Evolutionary conservation across 805 yeast species (phyloP).

Genomic region (Torulaspora gathmanii): DNA sequence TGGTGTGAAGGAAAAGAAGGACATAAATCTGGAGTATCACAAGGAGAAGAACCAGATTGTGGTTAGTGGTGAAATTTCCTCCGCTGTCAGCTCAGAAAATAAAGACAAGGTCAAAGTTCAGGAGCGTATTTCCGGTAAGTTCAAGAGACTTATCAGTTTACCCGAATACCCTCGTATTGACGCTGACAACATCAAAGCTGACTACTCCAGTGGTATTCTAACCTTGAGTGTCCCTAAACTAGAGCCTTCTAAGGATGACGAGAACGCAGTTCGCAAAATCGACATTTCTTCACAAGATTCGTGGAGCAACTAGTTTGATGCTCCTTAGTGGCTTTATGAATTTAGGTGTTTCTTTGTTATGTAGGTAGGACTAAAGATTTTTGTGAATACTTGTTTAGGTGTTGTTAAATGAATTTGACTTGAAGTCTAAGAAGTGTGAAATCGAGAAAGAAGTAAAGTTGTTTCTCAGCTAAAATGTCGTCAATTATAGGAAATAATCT

Average conservation of each 20-base stretch:
- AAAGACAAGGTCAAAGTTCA: constrained; percentile 28
- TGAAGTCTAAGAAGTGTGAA: background rate
- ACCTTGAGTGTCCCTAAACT: constrained; percentile 42
- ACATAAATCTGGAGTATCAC: constrained; percentile 44
- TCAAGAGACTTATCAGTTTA: constrained; percentile 41
- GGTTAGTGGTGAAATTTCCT: constrained; percentile 43
- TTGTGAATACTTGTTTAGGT: background rate
- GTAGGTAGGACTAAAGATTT: background rate
- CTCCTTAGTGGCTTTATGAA: background rate
- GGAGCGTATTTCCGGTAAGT: constrained; percentile 40
- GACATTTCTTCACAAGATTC: constrained; percentile 31
- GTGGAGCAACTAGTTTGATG: constrained; percentile 12
- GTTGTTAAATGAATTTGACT: background rate
- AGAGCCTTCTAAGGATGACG: constrained; percentile 22
- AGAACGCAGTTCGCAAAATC: constrained; percentile 26
- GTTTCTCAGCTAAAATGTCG: no score
- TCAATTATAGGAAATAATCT: background rate
- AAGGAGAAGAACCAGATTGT: constrained; percentile 41
- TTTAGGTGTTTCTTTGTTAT: background rate
- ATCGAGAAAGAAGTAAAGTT: no score
- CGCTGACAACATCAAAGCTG: constrained; percentile 44
- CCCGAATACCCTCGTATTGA: constrained; percentile 40
- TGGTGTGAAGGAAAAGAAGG: constrained; percentile 43
- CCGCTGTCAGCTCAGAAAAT: constrained; percentile 18
- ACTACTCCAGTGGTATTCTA: constrained; percentile 44